These are phyloP conservation scores for Stemphylium vesicarium DNA, from an alignment of 2,329 filamentous ascomycete genomes.

Conservation along the genomic window DNA sequence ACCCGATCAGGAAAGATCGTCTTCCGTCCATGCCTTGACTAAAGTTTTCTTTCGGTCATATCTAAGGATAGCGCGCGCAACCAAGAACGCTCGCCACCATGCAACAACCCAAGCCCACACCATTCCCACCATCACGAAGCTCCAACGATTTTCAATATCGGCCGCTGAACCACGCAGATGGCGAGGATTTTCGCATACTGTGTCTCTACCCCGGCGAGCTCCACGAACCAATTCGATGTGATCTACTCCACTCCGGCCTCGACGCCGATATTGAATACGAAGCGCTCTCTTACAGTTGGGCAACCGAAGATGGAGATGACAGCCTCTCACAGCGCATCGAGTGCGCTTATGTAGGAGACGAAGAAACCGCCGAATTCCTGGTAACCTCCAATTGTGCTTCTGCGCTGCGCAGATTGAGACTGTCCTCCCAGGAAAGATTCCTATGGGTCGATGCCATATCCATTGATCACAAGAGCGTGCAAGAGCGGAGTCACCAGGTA, in stretches of 20 bases:
- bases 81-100: slow-evolving; percentile 12
- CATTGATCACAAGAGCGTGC: slow-evolving; percentile 22
- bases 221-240: slow-evolving; percentile 14
- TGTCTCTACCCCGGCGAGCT: slow-evolving; percentile 12
- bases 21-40: slow-evolving; percentile 8
- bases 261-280: slow-evolving; percentile 23
- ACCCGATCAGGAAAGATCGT: slow-evolving; percentile 15
- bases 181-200: slow-evolving; percentile 13
- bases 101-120: slow-evolving; percentile 2
- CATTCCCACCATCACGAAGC: background rate
- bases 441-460: slow-evolving; percentile 27
- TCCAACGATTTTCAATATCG: slow-evolving; percentile 9
- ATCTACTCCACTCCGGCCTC: slow-evolving; percentile 11
- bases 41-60: slow-evolving; percentile 15
- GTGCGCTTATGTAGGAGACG: slow-evolving; percentile 15
- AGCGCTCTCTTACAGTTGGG: slow-evolving; percentile 33
- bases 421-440: slow-evolving; percentile 3
- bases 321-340: slow-evolving; percentile 13
- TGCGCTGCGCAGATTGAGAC: slow-evolving; percentile 17
- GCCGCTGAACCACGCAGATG: slow-evolving; percentile 8
- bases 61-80: slow-evolving; percentile 12
- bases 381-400: slow-evolving; percentile 20
- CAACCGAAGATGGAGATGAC: slow-evolving; percentile 20
- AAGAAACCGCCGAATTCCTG: background rate
- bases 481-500: slow-evolving; percentile 25